Conservation (phyloP, 306 rosid species). For the Vicia faba region DNA sequence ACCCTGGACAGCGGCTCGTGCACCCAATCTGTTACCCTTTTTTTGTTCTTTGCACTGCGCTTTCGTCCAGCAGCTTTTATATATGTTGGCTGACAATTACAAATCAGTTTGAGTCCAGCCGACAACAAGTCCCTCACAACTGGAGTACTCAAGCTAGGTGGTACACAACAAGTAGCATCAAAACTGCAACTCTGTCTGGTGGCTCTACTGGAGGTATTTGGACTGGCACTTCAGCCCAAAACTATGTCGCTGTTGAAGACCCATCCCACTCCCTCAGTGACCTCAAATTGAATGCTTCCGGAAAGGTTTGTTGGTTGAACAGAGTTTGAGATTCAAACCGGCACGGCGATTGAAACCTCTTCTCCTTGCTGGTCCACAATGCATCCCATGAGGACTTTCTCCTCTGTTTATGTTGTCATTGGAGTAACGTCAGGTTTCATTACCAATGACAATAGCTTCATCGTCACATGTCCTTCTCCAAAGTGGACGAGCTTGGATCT, state of each 20-base stretch:
- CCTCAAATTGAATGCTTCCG: not conserved
- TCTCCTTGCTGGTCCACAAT: not conserved
- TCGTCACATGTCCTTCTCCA: not conserved
- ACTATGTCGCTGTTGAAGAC: not conserved
- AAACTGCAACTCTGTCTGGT: not conserved
- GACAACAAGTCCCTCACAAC: conserved; percentile 2
- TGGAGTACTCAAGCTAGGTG: not conserved
- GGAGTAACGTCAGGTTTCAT: not conserved
- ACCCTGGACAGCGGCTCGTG: not conserved
- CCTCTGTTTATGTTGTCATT: not conserved
- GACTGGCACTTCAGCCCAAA: not conserved
- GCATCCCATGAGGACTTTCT: not conserved
- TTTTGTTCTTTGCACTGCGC: not conserved
- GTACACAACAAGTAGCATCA: not conserved
- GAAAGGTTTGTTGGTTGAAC: not conserved
- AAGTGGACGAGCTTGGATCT: not conserved
- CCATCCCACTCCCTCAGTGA: not conserved
- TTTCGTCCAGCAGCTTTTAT: not conserved
- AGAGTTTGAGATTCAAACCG: not conserved
- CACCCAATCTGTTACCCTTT: not conserved
- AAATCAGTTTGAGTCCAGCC: not conserved
- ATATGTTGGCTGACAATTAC: not conserved
- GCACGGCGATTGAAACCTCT: not conserved
- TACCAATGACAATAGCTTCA: not conserved
- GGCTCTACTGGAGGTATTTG: not conserved